Evolutionary conservation across 805 yeast species (phyloP), one percentile per base, ranked within the genome.

Genomic region (Wickerhamiella azyma): DNA sequence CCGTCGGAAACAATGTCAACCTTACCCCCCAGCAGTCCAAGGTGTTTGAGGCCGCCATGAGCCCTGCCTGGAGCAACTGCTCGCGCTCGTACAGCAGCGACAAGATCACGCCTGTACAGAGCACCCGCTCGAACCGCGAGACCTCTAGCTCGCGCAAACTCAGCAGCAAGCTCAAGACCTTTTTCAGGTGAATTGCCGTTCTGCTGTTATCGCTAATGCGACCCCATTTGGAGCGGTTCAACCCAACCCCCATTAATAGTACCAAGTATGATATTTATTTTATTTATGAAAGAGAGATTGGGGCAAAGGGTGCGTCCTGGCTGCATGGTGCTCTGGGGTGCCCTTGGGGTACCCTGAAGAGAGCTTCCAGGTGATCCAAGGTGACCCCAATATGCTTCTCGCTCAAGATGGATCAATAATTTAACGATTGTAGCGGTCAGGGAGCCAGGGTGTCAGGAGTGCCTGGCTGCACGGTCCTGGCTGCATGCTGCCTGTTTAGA

Each of bases 1-100:
- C 44, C 10, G 44, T 41, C 38, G 43, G 21, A 16, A 41, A 41
- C 33, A 13, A n/a, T 26, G 33, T 19, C 26, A 63, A 1, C 77
- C 45, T 42, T 14, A 42, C 45, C 18, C 45, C 45, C 33, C 28
- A 42, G 45, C 45, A 42, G 33, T 35, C 39, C 11, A 19, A 24
- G 18, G 26, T 42, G 10, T 42, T 42, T 28, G 45, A 42, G 45
- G 7, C 18, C 33, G 45, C 40, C 36, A 42, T 42, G 45, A 36
- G 40, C 28, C 45, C 45, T 18, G 39, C 45, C 29, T 42, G 45
- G 45, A 18, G 32, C 19, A 35, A 36, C 28, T 17, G 36, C 45
- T 42, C 45, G 9, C 45, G 45, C 21, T 26, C 36, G 40, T 42
- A 42, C 45, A 30, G 33, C 33, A 30, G 33, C 33, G n/a, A 30